phyloP scores from a whole-genome alignment of 768 basidiomycete genomes.

The Pholiota conissans region DNA sequence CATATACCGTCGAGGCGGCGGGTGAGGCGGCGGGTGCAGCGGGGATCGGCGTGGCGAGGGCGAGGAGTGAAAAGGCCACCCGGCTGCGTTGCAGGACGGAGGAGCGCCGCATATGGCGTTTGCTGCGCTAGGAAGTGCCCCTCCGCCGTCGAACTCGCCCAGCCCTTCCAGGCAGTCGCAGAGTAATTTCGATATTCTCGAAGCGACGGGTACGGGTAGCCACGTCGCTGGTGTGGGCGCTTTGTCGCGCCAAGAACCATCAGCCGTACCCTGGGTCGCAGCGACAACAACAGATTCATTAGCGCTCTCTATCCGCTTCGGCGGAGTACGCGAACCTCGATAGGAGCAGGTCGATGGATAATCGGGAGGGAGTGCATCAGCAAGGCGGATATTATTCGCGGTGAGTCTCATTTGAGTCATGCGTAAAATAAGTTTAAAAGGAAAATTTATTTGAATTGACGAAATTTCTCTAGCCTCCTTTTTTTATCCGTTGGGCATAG shows the following conservation, averaged over 20 bases:
- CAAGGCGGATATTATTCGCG: too few species aligned
- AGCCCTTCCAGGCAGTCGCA: neutral
- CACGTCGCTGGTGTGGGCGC: conserved; percentile 22
- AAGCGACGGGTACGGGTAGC: conserved; percentile 26
- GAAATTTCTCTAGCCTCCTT: too few species aligned
- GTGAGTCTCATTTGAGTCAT: too few species aligned
- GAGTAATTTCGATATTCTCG: conserved; percentile 21
- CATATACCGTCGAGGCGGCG: conserved; percentile 19
- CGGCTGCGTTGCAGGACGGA: conserved; percentile 35
- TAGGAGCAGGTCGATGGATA: conserved; percentile 4
- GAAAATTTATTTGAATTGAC: too few species aligned
- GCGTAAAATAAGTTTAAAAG: too few species aligned
- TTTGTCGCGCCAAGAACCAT: conserved; percentile 5
- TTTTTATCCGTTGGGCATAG: too few species aligned
- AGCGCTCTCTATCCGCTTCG: conserved; percentile 10
- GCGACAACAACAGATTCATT: conserved; percentile 4
- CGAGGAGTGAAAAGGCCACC: conserved; percentile 34
- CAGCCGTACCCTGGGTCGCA: too few species aligned
- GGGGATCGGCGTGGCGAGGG: conserved; percentile 44
- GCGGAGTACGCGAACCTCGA: conserved; percentile 12
- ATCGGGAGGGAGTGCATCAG: neutral
- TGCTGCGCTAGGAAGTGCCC: conserved; percentile 23
- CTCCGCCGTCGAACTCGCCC: neutral
- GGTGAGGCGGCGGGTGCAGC: conserved; percentile 33
- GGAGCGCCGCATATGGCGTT: conserved; percentile 39